phyloP scores from a whole-genome alignment of 2,329 filamentous ascomycete genomes.

The Aspergillus awamori region DNA sequence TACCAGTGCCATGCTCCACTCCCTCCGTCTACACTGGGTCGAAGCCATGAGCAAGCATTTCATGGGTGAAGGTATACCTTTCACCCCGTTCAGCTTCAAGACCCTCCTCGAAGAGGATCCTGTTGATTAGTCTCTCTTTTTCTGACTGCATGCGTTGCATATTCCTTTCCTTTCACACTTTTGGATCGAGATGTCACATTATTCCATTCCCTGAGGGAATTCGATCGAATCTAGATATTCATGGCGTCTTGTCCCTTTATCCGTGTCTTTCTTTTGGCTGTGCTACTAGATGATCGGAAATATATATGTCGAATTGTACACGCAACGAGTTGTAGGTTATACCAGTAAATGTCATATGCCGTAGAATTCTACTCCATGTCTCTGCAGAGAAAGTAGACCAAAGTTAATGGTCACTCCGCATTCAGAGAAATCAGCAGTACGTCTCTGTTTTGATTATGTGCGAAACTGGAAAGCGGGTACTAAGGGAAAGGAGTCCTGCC shows the following conservation, averaged over 20 bases:
- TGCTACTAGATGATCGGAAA: slow-evolving; percentile 8
- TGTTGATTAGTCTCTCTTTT: slow-evolving; percentile 41
- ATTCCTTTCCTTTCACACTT: slow-evolving; percentile 14
- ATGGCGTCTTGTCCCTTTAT: slow-evolving; percentile 1
- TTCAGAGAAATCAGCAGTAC: too few species aligned
- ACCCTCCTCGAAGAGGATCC: slow-evolving; percentile 79
- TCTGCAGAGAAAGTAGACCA: too few species aligned
- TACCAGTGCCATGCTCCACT: slow-evolving; percentile 93
- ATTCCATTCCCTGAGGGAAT: slow-evolving; percentile 12
- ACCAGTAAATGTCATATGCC: too few species aligned
- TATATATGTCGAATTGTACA: slow-evolving; percentile 12
- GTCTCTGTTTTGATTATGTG: too few species aligned
- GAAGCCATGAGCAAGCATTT: slow-evolving; percentile 98
- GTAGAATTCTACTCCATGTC: too few species aligned
- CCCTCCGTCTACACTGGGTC: slow-evolving; percentile 89
- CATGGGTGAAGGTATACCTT: slow-evolving; percentile 83
- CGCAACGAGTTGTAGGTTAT: too few species aligned
- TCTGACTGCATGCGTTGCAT: slow-evolving; percentile 11
- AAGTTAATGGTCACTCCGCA: too few species aligned
- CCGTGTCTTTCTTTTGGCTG: background rate
- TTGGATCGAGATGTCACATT: slow-evolving; percentile 15
- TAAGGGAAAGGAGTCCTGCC: too few species aligned
- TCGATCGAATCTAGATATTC: slow-evolving; percentile 1
- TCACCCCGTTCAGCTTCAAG: slow-evolving; percentile 87
- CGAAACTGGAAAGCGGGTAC: too few species aligned